These are phyloP conservation scores for Adansonia rubrostipa DNA, from an alignment of 441 rosid species.

Conservation along the genomic window DNA sequence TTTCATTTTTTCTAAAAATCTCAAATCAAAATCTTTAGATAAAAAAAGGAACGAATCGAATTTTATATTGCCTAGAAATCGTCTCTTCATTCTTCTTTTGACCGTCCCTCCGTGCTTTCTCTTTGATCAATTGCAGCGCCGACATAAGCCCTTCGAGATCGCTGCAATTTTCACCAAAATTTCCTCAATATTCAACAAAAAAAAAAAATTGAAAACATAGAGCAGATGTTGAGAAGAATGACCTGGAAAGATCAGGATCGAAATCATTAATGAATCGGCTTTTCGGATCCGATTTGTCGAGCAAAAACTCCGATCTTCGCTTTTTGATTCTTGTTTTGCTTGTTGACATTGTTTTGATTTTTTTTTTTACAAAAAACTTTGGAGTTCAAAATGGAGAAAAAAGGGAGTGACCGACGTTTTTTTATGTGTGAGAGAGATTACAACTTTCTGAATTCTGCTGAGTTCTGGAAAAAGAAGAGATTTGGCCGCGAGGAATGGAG, in stretches of 20 bases:
- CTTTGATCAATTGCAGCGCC: conserved; percentile 75
- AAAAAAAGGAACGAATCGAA: background rate
- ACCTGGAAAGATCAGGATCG: conserved; percentile 79
- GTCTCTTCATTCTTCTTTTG: conserved; percentile 88
- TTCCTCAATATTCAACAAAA: conserved; percentile 2
- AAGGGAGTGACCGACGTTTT: background rate
- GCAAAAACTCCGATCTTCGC: conserved; percentile 51
- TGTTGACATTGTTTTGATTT: conserved; percentile 46
- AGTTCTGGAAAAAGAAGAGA: background rate
- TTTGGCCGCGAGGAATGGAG: background rate
- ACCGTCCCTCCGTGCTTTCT: conserved; percentile 75
- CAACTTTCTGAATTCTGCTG: background rate
- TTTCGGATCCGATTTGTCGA: conserved; percentile 50
- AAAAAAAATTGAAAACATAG: too few relatives aligned
- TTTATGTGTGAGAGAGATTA: background rate
- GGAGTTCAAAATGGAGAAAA: conserved; percentile 6
- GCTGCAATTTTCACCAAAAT: conserved; percentile 46
- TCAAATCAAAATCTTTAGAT: background rate
- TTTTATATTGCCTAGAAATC: conserved; percentile 61
- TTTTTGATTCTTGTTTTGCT: conserved; percentile 50
- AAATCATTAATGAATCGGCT: conserved; percentile 49
- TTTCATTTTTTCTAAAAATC: too few relatives aligned
- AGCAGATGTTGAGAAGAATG: background rate
- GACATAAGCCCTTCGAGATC: conserved; percentile 81
- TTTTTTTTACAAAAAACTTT: background rate